phyloP scores from a whole-genome alignment of 2,329 filamentous ascomycete genomes.

The Huntiella decipiens region DNA sequence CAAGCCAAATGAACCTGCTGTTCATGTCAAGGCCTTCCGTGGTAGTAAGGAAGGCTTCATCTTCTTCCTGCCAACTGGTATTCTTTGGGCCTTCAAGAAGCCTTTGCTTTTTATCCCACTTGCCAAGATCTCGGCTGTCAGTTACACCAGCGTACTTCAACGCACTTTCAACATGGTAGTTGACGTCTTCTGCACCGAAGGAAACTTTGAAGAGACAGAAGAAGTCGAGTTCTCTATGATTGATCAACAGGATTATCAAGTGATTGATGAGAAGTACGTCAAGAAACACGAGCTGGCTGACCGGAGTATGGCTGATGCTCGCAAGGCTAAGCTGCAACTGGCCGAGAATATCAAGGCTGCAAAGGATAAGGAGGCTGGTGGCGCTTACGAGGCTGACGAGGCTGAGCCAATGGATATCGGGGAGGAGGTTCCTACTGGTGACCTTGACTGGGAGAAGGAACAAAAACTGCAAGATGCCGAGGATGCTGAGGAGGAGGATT shows the following conservation, averaged over 20 bases:
- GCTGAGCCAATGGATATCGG: constrained; percentile 19
- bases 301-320: constrained; percentile 47
- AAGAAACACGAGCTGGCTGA: constrained; percentile 43
- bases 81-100: constrained; percentile 54
- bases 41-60: constrained; percentile 51
- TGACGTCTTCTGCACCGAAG: constrained; percentile 31
- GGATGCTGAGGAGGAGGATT: constrained; percentile 47
- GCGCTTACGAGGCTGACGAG: constrained; percentile 18
- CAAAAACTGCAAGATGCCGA: constrained; percentile 39
- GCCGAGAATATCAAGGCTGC: constrained; percentile 35
- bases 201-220: constrained; percentile 24
- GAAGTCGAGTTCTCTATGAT: constrained; percentile 52
- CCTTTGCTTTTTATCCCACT: constrained; percentile 45
- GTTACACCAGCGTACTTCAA: constrained; percentile 48
- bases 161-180: constrained; percentile 50
- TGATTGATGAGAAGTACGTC: constrained; percentile 44
- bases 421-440: constrained; percentile 19
- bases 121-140: constrained; percentile 40
- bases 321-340: constrained; percentile 44
- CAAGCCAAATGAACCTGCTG: constrained; percentile 40
- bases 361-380: constrained; percentile 22
- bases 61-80: constrained; percentile 47
- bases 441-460: constrained; percentile 30
- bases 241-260: constrained; percentile 47
- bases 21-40: constrained; percentile 46